These are phyloP conservation scores for Ampelocalamus luodianensis DNA, from an alignment of 176 grass and related monocot species.

Conservation along the genomic window DNA sequence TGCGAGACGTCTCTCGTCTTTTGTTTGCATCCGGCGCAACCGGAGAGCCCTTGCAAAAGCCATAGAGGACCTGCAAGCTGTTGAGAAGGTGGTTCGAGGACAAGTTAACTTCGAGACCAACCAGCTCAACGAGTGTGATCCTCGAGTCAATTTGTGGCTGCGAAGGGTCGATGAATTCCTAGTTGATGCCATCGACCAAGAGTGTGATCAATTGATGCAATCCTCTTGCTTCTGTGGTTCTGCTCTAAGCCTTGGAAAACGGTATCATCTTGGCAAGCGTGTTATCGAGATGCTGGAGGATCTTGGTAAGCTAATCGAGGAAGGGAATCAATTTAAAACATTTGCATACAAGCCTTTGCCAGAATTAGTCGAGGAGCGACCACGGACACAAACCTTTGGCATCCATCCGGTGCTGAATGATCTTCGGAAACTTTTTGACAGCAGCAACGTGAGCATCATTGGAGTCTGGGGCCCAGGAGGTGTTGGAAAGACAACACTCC, in stretches of 20 bases:
- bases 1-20: constrained; percentile 36
- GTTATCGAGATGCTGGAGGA: constrained; percentile 35
- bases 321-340: constrained; percentile 32
- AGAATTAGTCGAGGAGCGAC: constrained; percentile 15
- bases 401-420: constrained; percentile 26
- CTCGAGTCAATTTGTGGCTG: constrained; percentile 44
- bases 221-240: constrained; percentile 33
- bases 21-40: constrained; percentile 41
- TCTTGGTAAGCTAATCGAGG: constrained; percentile 26
- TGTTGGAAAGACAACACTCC: constrained; percentile 68
- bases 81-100: constrained; percentile 2
- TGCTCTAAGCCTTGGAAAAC: constrained; percentile 23
- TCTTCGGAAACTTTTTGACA: constrained; percentile 15
- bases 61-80: constrained; percentile 38
- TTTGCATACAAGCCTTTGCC: constrained; percentile 41
- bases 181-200: not conserved
- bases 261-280: constrained; percentile 34
- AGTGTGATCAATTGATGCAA: constrained; percentile 38
- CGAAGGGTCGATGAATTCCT: constrained; percentile 3
- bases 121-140: constrained; percentile 42
- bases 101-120: constrained; percentile 39
- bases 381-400: constrained; percentile 48
- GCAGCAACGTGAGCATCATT: constrained; percentile 39
- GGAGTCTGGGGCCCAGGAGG: constrained; percentile 67
- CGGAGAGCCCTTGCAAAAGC: constrained; percentile 18